Evolutionary conservation across 2,329 filamentous ascomycete genomes (phyloP).

Genomic region (Fusarium sterilihyphosum): DNA sequence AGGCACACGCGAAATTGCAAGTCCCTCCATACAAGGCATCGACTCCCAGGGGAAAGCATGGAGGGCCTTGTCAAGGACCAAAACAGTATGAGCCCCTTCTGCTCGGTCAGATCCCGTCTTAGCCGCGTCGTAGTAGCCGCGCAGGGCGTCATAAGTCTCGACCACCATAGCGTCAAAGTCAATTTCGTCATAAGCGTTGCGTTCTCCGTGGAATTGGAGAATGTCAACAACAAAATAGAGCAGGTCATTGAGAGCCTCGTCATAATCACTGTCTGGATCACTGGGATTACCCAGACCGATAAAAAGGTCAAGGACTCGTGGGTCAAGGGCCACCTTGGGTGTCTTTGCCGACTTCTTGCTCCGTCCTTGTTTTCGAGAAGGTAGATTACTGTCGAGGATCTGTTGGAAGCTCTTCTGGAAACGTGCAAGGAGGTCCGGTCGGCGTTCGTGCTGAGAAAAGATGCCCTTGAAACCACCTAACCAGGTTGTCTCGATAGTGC

Average conservation of each 20-base stretch:
- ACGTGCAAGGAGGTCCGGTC: slow-evolving; percentile 71
- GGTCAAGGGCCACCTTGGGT: slow-evolving; percentile 61
- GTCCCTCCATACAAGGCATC: slow-evolving; percentile 81
- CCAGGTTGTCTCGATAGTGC: slow-evolving; percentile 92
- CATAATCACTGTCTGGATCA: slow-evolving; percentile 75
- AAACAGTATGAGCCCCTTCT: slow-evolving; percentile 75
- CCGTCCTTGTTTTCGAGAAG: slow-evolving; percentile 76
- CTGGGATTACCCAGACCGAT: slow-evolving; percentile 82
- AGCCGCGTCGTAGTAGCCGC: slow-evolving; percentile 73
- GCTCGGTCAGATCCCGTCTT: slow-evolving; percentile 53
- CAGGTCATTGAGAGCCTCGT: slow-evolving; percentile 90
- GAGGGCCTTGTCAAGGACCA: slow-evolving; percentile 90
- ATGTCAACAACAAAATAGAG: slow-evolving; percentile 98
- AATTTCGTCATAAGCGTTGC: slow-evolving; percentile 96
- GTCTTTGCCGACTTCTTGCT: slow-evolving; percentile 61
- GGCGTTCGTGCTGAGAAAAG: slow-evolving; percentile 78
- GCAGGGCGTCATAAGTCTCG: slow-evolving; percentile 85
- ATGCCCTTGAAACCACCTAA: slow-evolving; percentile 93
- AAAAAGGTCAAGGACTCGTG: slow-evolving; percentile 84
- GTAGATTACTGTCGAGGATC: slow-evolving; percentile 84
- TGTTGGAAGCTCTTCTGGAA: slow-evolving; percentile 83
- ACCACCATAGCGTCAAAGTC: slow-evolving; percentile 94
- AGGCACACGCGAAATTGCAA: slow-evolving; percentile 86
- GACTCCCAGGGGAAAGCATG: slow-evolving; percentile 97
- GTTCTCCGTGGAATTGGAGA: slow-evolving; percentile 94